These are phyloP conservation scores for Penicillium cinerascens DNA, from an alignment of 495 filamentous ascomycete species.

Conservation along the genomic window DNA sequence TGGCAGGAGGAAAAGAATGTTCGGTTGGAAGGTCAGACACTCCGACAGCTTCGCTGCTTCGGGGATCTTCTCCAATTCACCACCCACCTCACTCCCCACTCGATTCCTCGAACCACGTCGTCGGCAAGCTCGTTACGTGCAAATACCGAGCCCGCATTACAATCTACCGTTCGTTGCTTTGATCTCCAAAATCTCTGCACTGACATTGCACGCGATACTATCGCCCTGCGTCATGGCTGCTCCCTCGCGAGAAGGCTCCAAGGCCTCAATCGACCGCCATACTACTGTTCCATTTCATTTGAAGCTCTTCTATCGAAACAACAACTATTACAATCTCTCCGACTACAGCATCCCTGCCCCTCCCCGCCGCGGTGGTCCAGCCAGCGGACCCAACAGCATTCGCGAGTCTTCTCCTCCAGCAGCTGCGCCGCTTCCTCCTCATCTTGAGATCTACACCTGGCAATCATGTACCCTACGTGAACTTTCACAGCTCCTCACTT, in stretches of 20 bases:
- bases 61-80: slow-evolving; percentile 8
- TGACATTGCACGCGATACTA: slow-evolving; percentile 1
- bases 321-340: slow-evolving; percentile 61
- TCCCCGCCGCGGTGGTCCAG: slow-evolving; percentile 24
- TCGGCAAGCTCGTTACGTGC: background rate
- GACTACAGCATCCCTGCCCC: slow-evolving; percentile 28
- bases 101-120: background rate
- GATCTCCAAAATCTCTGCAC: background rate
- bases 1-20: slow-evolving; percentile 15
- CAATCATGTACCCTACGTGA: slow-evolving; percentile 76
- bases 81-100: background rate
- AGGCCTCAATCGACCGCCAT: slow-evolving; percentile 57
- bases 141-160: background rate
- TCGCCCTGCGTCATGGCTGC: slow-evolving; percentile 23
- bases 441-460: slow-evolving; percentile 88
- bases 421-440: slow-evolving; percentile 53
- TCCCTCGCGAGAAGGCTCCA: slow-evolving; percentile 25
- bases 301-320: slow-evolving; percentile 79
- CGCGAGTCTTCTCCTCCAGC: slow-evolving; percentile 33
- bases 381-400: slow-evolving; percentile 35
- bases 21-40: slow-evolving; percentile 5
- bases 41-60: slow-evolving; percentile 15
- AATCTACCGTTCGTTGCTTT: background rate
- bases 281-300: slow-evolving; percentile 82
- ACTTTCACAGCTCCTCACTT: slow-evolving; percentile 70